These are phyloP conservation scores for Elaeagnus macrophylla DNA, from an alignment of 306 rosid genomes.

Conservation along the genomic window DNA sequence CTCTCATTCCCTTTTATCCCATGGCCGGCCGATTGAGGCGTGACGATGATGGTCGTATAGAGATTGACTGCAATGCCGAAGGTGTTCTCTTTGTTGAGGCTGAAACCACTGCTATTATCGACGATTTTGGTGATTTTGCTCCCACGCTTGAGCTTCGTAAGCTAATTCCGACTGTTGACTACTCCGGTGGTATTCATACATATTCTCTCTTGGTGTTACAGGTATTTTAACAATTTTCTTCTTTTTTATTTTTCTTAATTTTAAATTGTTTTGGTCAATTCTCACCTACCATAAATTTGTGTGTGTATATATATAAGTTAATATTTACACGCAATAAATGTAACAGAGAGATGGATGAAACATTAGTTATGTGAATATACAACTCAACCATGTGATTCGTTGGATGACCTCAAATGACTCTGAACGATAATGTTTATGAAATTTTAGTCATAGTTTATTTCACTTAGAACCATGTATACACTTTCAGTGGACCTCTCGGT, in stretches of 20 bases:
- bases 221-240: conserved; percentile 23
- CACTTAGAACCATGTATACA: too few species aligned
- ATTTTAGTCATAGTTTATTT: too few species aligned
- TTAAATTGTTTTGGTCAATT: not conserved
- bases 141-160: conserved; percentile 74
- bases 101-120: conserved; percentile 31
- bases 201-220: conserved; percentile 59
- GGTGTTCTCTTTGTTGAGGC: conserved; percentile 80
- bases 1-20: conserved; percentile 63
- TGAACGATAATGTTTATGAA: too few species aligned
- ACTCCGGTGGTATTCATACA: conserved; percentile 46
- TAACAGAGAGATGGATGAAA: too few species aligned
- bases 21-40: conserved; percentile 70
- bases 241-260: not conserved
- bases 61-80: conserved; percentile 57
- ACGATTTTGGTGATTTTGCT: conserved; percentile 76
- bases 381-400: too few species aligned
- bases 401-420: too few species aligned
- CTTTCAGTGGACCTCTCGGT: too few species aligned
- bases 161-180: conserved; percentile 70
- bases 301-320: too few species aligned
- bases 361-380: too few species aligned
- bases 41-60: conserved; percentile 68
- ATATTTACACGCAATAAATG: too few species aligned
- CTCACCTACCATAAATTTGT: not conserved